phyloP scores from a whole-genome alignment of 192 early-diverging fungal genomes.

The Rhizoclosmatium sp. region DNA sequence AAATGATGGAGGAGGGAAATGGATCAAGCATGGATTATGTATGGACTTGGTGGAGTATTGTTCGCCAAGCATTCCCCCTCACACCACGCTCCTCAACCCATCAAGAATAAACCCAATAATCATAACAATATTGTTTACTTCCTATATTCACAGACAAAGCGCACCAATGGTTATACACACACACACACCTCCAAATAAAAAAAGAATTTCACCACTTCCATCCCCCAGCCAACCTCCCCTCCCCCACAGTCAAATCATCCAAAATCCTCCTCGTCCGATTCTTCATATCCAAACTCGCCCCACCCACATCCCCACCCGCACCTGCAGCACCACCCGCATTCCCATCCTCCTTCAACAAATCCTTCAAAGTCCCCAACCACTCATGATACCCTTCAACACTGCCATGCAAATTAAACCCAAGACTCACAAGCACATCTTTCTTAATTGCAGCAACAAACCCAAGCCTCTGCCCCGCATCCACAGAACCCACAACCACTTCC shows the following conservation, averaged over 20 bases:
- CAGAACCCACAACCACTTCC: not conserved
- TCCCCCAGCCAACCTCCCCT: constrained; percentile 21
- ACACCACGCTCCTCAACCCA: too few relatives aligned
- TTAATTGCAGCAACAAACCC: constrained; percentile 15
- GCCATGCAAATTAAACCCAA: constrained; percentile 6
- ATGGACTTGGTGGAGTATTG: constrained; percentile 18
- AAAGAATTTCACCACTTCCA: constrained; percentile 27
- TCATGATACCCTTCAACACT: constrained; percentile 22
- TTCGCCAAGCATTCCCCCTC: not conserved
- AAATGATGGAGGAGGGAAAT: not conserved
- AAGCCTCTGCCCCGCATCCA: constrained; percentile 1
- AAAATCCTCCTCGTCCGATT: constrained; percentile 15
- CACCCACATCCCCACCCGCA: not conserved
- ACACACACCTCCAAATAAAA: too few relatives aligned
- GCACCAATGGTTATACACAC: too few relatives aligned
- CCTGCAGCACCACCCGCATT: not conserved
- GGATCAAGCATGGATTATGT: not conserved
- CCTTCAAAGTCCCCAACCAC: constrained; percentile 24
- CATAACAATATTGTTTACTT: too few relatives aligned
- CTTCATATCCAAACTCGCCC: constrained; percentile 26
- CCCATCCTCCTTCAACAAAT: constrained; percentile 22
- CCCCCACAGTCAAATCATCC: constrained; percentile 25
- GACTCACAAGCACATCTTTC: constrained; percentile 8
- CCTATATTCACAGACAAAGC: too few relatives aligned
- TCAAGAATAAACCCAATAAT: too few relatives aligned